Conservation (phyloP, 495 filamentous ascomycete species). For the Apiosordaria backusii region DNA sequence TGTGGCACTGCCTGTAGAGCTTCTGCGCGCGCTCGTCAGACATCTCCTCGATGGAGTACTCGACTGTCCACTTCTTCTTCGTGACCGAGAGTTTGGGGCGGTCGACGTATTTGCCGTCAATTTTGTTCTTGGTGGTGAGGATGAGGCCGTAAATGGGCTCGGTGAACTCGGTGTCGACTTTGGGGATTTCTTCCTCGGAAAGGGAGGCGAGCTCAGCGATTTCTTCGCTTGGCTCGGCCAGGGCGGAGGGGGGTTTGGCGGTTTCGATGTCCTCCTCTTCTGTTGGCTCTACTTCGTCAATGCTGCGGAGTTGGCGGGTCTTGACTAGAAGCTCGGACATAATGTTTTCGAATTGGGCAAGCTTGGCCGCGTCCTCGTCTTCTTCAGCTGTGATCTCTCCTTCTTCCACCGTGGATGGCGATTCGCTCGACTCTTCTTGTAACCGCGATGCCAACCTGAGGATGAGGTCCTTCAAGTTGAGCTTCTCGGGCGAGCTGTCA, state of each 20-base stretch:
- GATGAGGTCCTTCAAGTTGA: slow-evolving; percentile 31
- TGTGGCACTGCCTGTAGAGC: slow-evolving; percentile 50
- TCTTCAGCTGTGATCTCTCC: slow-evolving; percentile 9
- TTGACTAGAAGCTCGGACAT: slow-evolving; percentile 37
- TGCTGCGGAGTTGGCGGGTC: slow-evolving; percentile 9
- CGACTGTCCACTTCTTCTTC: slow-evolving; percentile 64
- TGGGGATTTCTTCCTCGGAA: slow-evolving; percentile 5
- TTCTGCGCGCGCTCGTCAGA: slow-evolving; percentile 31
- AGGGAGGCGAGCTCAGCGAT: neutral
- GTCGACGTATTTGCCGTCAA: slow-evolving; percentile 62
- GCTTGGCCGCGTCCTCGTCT: slow-evolving; percentile 28
- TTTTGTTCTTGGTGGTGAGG: slow-evolving; percentile 65
- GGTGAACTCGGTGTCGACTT: slow-evolving; percentile 15
- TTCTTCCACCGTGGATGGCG: neutral
- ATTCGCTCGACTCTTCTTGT: slow-evolving; percentile 8
- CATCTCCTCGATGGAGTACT: slow-evolving; percentile 68
- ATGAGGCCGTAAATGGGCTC: slow-evolving; percentile 49
- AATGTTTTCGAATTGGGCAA: slow-evolving; percentile 40
- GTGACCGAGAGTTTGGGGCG: slow-evolving; percentile 54
- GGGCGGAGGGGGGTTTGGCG: neutral
- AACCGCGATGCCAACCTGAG: slow-evolving; percentile 23
- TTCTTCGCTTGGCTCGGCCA: neutral
- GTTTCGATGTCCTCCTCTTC: neutral
- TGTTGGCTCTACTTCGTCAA: neutral
- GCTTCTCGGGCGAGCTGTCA: slow-evolving; percentile 10